Evolutionary conservation across 768 basidiomycete species (phyloP), one percentile per base, ranked within the genome.

Genomic region (Boletus subcaerulescens): DNA sequence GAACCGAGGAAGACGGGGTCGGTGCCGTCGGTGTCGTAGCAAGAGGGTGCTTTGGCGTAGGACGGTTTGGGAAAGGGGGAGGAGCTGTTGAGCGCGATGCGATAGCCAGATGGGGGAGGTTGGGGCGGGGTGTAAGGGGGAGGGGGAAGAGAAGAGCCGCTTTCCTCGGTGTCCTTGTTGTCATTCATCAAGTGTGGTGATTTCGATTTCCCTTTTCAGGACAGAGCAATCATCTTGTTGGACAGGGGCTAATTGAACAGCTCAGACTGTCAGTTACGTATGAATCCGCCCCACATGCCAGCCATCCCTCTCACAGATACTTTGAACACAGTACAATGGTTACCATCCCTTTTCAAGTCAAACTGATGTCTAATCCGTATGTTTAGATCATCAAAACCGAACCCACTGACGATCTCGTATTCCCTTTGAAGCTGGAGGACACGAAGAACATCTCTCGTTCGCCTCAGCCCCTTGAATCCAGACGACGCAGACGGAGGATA

Each of bases 1-100:
- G 87, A 88, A 14, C 89, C 91, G 32, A 93, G 60, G 72, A 77
- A 93, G 55, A 91, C 65, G 6, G 85, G 85, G 2, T 79, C 4
- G 24, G 60, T 55, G 2, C 82, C 81, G 61, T 87, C 82, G 2
- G 73, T 67, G 63, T 93, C 89, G 36, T 69, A 61, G 61, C 78
- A 81, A 2, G 82, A 78, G 0, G 88, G 79, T 1, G 56, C 71
- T 18, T 82, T 83, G 35, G 78, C 68, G 53, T 79, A 71, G 3
- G 71, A 39, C 2, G 57, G 40, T 22, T 65, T 57, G 5, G 86
- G 82, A 64, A 80, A 72, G 5, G 48, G 60, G 3, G 75, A 60
- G 9, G 74, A 58, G 20, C 62, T 62, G 46, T 69, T 71, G 43
- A 89, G 72, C 0, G 86, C 77, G 50, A 89, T 66, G 59, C 89